Conservation (phyloP, 2,329 filamentous ascomycete genomes). For the Alternaria solani region DNA sequence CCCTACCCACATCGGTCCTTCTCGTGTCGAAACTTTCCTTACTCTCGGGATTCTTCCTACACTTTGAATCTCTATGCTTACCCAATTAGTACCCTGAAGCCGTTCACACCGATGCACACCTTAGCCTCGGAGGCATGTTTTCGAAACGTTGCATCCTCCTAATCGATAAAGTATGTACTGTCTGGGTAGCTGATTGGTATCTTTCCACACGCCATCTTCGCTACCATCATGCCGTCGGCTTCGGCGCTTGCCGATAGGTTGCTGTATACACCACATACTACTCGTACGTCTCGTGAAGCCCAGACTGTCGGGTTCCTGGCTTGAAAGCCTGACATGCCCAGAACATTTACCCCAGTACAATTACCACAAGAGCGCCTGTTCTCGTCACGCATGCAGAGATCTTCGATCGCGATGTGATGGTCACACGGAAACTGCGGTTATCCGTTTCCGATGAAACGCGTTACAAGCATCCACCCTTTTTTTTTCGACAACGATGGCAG, state of each 20-base stretch:
- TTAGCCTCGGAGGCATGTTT: conserved; percentile 7
- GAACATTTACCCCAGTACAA: background rate
- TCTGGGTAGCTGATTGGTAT: background rate
- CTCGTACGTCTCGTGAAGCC: background rate
- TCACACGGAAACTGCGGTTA: background rate
- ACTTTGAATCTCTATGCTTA: conserved; percentile 10
- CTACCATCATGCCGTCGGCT: background rate
- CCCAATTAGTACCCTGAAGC: conserved; percentile 11
- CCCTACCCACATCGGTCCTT: conserved; percentile 11
- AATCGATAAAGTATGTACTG: conserved; percentile 13
- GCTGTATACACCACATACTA: background rate
- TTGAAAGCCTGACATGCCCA: background rate
- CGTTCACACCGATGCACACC: conserved; percentile 9
- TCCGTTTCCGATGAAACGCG: conserved; percentile 13
- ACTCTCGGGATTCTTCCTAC: background rate
- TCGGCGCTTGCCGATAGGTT: background rate
- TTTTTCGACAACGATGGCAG: background rate
- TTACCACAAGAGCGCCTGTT: background rate
- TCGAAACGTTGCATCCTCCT: conserved; percentile 2
- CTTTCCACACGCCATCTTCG: background rate
- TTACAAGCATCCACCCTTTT: background rate
- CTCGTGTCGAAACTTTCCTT: conserved; percentile 13
- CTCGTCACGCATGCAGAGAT: background rate
- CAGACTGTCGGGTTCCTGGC: background rate
- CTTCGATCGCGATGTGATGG: conserved; percentile 3